Base-by-base conservation (phyloP, 176 grass and related monocot species). In the Ensete glaucum region DNA sequence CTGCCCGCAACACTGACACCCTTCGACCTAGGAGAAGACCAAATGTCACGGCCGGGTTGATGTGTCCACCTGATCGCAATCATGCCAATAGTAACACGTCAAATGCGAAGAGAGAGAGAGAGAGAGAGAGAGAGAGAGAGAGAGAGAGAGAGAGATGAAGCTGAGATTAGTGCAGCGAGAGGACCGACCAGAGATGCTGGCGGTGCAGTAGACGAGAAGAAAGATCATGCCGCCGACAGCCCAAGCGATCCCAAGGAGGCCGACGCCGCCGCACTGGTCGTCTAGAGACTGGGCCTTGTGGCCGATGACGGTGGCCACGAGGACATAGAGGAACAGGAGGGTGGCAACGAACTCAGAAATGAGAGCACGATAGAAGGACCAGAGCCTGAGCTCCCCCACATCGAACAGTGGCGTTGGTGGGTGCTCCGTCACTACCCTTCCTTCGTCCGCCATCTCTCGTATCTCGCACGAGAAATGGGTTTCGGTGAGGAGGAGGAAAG, bases 211-310 rank as follows among this genome's bases (percentile, higher is more conserved):
- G 53, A 98, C 95, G 64, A 98, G 90, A 53, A 98, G 73, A 75
- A 98, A 98, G 80, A 98, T 98, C 95, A 94, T 98, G 84, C 95
- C 95, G 49, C 95, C 95, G 87, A 98, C 93, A 13, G 90, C 88
- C 90, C 95, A 94, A 0, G 95, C 95, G 78, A 98, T 93, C 67
- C 95, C 95, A 13, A 98, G 85, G 73, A 93, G 52, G 7, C 93
- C 93, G 0, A 97, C 90, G 81, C 93, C 90, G 81, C 83, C 16
- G n/a, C 73, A 76, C 57, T 21, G 4, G 14, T 62, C 23, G 26
- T 1, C 14, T 24, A 27, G 25, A 8, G 54, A 60, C 73, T 62
- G 53, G 25, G 11, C 54, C 15, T 48, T 75, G 53, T 75, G 59
- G 22, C 73, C 73, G 54, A 75, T 75, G 25, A 62, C 53, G 24